A percentile compares a stretch with the other conserved stretches of the same genome.
These are phyloP conservation scores for Pontederia crassipes DNA, from an alignment of 176 grass and related monocot genomes.

Conservation along the genomic window DNA sequence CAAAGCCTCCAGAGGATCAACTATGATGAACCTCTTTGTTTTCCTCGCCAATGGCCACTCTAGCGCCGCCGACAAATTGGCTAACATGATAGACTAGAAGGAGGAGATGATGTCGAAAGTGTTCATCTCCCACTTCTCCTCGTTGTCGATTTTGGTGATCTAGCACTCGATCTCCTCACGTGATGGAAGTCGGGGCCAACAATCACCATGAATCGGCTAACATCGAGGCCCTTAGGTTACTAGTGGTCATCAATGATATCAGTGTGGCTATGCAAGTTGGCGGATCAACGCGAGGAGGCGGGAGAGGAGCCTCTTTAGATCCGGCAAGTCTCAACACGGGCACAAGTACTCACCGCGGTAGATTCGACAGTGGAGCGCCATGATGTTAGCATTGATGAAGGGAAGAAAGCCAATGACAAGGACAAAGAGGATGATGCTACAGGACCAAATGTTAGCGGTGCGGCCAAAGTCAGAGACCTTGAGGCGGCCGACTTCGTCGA, in stretches of 20 bases:
- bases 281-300: slow-evolving; percentile 24
- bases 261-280: slow-evolving; percentile 19
- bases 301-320: slow-evolving; percentile 16
- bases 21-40: slow-evolving; percentile 19
- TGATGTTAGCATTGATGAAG: slow-evolving; percentile 31
- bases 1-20: neutral
- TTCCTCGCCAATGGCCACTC: neutral
- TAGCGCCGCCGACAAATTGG: neutral
- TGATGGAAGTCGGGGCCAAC: slow-evolving; percentile 4
- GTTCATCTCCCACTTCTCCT: slow-evolving; percentile 14
- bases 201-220: slow-evolving; percentile 12
- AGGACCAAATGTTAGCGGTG: slow-evolving; percentile 23
- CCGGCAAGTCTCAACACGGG: slow-evolving; percentile 22
- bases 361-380: slow-evolving; percentile 31
- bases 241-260: slow-evolving; percentile 27
- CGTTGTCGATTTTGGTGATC: slow-evolving; percentile 7
- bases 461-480: slow-evolving; percentile 26
- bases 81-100: slow-evolving; percentile 15
- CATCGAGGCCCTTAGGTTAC: slow-evolving; percentile 27
- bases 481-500: slow-evolving; percentile 25
- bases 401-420: slow-evolving; percentile 32
- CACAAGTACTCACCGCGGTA: slow-evolving; percentile 22
- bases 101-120: slow-evolving; percentile 32
- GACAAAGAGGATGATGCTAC: slow-evolving; percentile 38
- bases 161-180: neutral